Base-by-base conservation (phyloP, 2,329 filamentous ascomycete species). In the Elsinoe ampelina region DNA sequence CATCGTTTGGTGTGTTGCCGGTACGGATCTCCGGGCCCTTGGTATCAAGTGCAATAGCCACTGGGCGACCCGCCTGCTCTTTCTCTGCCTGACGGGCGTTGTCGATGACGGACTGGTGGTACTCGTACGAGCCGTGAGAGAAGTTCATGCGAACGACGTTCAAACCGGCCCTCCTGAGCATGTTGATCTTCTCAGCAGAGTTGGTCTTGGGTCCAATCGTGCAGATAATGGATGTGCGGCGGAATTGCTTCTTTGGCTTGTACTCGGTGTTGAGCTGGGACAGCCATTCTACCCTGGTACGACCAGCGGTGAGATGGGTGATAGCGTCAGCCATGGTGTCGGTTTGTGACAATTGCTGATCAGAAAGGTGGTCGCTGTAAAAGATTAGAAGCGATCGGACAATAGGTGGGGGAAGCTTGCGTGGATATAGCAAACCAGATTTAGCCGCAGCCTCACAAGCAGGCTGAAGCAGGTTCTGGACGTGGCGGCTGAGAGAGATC, bases 81-180 rank as follows among this genome's bases (percentile, higher is more conserved):
- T 80, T 82, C 78, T 95, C 91, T 63, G 93, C 93, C 70, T 87
- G 81, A 70, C 90, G 89, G 65, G 92, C 83, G 77, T 98, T 85
- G 80, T 98, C 89, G 70, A 98, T 96, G 72, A 98, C 93, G 61
- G 89, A 92, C 81, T 97, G 89, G 78, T 95, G 91, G 79, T 96
- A 98, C 77, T 86, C 91, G 75, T 97, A 93, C 64, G 85, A 86
- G 68, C 89, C 89, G 75, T 95, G 89, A 63, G 87, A 95, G 74
- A 97, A 97, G 86, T 98, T 98, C 93, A 98, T 98, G 78, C 93
- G 92, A 66, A 97, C 93, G 65, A 98, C 90, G 77, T 97, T 97
- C 68, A 97, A 85, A 75, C 93, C 93, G 63, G 86, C 86, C 77
- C 80, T 82, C 73, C 92, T 89, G 68, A 98, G 87, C 73, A 85